Evolutionary conservation across 805 yeast genomes (phyloP).

Genomic region (Groenewaldozyma salmanticensis): DNA sequence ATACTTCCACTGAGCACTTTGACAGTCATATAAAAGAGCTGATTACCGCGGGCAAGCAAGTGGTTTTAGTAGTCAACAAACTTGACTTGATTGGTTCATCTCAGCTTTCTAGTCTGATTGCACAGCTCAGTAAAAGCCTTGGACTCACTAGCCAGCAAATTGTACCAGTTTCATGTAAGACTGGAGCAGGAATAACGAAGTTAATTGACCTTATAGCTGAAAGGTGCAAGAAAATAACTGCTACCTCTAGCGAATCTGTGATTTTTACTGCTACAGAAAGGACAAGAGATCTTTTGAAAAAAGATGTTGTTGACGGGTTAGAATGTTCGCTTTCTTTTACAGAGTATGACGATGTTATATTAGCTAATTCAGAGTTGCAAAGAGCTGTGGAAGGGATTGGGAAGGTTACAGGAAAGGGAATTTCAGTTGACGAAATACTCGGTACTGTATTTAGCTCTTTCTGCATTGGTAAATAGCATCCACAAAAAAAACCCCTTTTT

Average conservation of each 20-base stretch:
- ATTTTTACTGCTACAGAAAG: conserved; percentile 60
- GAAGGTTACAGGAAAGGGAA: conserved; percentile 78
- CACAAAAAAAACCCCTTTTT: too few relatives aligned
- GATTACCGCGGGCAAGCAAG: conserved; percentile 7
- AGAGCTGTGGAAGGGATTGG: conserved; percentile 82
- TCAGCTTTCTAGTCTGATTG: neutral
- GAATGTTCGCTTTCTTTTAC: conserved; percentile 39
- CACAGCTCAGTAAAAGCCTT: conserved; percentile 8
- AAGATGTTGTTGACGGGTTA: conserved; percentile 71
- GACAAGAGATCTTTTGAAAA: conserved; percentile 59
- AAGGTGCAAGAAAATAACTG: conserved; percentile 42
- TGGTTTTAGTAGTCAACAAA: conserved; percentile 28
- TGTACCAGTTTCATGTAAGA: conserved; percentile 47
- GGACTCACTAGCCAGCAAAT: conserved; percentile 14
- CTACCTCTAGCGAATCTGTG: conserved; percentile 26
- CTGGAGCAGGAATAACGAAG: conserved; percentile 44
- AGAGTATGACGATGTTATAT: conserved; percentile 51
- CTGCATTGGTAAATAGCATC: conserved; percentile 75
- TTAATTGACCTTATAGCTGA: conserved; percentile 36
- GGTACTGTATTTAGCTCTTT: conserved; percentile 88
- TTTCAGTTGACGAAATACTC: conserved; percentile 82
- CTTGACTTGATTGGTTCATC: conserved; percentile 15
- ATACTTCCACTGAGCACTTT: conserved; percentile 13
- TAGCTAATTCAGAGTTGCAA: conserved; percentile 69
- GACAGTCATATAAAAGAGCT: neutral